Evolutionary conservation across 768 basidiomycete species (phyloP).

Genomic region (Mycena galericulata): DNA sequence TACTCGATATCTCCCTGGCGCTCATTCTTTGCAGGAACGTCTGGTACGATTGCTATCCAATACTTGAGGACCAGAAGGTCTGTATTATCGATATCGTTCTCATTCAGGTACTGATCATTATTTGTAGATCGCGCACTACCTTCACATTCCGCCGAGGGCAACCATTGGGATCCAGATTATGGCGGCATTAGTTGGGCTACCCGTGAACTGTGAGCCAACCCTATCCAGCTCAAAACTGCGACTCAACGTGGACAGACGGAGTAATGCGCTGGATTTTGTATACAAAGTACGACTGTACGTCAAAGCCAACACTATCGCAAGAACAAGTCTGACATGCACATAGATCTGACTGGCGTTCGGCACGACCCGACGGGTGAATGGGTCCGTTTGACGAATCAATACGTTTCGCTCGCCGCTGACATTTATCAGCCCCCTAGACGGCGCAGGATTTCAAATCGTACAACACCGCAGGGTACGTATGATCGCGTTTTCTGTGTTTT

Average conservation of each 20-base stretch:
- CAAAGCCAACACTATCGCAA: not conserved
- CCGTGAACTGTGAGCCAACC: not conserved
- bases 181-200: not conserved
- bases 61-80: slow-evolving; percentile 12
- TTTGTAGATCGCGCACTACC: not conserved
- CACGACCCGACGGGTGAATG: not conserved
- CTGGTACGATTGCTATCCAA: not conserved
- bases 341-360: not conserved
- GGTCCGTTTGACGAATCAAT: not conserved
- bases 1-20: no score
- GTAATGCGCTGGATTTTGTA: slow-evolving; percentile 1
- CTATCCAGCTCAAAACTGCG: not conserved
- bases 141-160: not conserved
- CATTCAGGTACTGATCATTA: not conserved
- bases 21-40: slow-evolving; percentile 3
- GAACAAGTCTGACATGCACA: no score
- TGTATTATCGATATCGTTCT: not conserved
- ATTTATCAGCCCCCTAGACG: not conserved
- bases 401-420: not conserved
- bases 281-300: not conserved
- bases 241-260: not conserved
- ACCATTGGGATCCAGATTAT: not conserved
- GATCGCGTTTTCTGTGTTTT: not conserved
- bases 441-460: slow-evolving; percentile 14
- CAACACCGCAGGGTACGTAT: slow-evolving; percentile 1